These are phyloP conservation scores for Albugo laibachii DNA, from an alignment of 352 stramenopile species.

Conservation along the genomic window DNA sequence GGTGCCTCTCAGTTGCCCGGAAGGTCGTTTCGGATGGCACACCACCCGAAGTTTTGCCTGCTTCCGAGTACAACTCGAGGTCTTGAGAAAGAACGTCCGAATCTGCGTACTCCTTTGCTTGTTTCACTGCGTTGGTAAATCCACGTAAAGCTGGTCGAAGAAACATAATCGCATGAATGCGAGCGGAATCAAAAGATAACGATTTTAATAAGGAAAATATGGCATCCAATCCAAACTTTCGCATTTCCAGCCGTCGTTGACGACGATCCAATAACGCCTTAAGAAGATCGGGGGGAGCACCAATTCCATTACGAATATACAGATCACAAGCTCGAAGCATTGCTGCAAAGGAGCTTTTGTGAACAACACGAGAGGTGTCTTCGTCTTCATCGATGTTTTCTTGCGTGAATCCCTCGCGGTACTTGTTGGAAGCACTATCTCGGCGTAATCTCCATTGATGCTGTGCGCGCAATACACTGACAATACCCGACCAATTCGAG, in stretches of 20 bases:
- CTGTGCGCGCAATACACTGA: constrained; percentile 63
- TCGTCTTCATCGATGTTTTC: background rate
- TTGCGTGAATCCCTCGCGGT: background rate
- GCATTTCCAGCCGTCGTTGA: constrained; percentile 44
- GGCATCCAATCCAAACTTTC: constrained; percentile 58
- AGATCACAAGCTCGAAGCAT: constrained; percentile 75
- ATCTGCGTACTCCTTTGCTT: constrained; percentile 59
- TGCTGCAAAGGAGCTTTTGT: constrained; percentile 21
- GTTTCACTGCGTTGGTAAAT: constrained; percentile 71
- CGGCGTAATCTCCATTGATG: constrained; percentile 20
- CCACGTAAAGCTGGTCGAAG: constrained; percentile 64
- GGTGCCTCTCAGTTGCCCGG: constrained; percentile 61
- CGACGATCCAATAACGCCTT: constrained; percentile 46
- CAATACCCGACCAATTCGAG: constrained; percentile 72
- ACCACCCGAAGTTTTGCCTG: too few species aligned
- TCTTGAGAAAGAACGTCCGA: constrained; percentile 40
- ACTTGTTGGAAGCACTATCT: background rate
- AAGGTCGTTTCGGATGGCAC: constrained; percentile 18
- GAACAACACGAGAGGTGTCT: background rate
- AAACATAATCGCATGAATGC: constrained; percentile 62
- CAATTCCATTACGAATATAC: constrained; percentile 69
- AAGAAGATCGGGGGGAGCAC: constrained; percentile 60
- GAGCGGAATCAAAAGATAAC: constrained; percentile 55
- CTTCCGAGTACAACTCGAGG: too few species aligned
- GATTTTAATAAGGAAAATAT: constrained; percentile 54